Percentiles rank a stretch among this genome's conserved stretches.
These are phyloP conservation scores for Boletus fagicola DNA, from an alignment of 768 basidiomycete species.

Conservation along the genomic window DNA sequence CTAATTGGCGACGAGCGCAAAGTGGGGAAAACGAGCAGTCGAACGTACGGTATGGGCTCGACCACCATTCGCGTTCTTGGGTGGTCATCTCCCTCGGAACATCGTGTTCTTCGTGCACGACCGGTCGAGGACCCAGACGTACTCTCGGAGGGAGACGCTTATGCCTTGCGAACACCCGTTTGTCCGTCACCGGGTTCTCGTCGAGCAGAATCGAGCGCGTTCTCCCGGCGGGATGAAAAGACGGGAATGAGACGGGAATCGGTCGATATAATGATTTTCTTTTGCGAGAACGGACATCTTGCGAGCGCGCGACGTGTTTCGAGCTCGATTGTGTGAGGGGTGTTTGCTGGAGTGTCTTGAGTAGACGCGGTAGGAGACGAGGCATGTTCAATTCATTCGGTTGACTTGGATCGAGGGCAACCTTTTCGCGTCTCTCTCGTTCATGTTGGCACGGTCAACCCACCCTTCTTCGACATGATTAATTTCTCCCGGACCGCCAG, in stretches of 20 bases:
- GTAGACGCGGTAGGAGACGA: conserved; percentile 68
- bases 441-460: too few relatives aligned
- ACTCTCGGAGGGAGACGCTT: conserved; percentile 57
- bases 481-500: neutral
- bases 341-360: conserved; percentile 39
- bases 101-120: conserved; percentile 31
- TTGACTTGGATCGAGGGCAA: neutral
- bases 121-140: conserved; percentile 29
- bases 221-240: conserved; percentile 43
- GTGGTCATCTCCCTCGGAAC: conserved; percentile 55
- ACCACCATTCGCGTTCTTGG: conserved; percentile 65
- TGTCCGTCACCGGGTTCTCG: conserved; percentile 54
- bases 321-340: conserved; percentile 8
- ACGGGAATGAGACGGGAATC: conserved; percentile 36
- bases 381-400: conserved; percentile 45
- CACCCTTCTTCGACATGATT: neutral
- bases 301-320: conserved; percentile 14
- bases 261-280: conserved; percentile 38
- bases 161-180: conserved; percentile 49
- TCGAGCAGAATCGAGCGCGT: conserved; percentile 63
- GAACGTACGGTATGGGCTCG: conserved; percentile 70
- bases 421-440: too few relatives aligned
- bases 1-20: neutral
- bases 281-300: conserved; percentile 11
- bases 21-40: neutral